Base-by-base conservation (phyloP, 1,284 basidiomycete species). In the Ganoderma sinense region DNA sequence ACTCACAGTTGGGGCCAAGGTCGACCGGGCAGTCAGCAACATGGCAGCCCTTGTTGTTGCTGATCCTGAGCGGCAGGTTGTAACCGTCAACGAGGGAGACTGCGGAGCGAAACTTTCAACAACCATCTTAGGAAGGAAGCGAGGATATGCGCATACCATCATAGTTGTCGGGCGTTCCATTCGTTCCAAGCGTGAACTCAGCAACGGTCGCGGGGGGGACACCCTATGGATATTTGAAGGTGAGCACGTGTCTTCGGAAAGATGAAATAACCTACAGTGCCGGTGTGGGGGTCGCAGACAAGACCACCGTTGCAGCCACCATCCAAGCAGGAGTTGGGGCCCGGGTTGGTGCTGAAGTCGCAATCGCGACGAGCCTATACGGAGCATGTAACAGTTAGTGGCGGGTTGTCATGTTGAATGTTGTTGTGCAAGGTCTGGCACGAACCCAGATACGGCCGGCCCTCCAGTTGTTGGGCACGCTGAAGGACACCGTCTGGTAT, bases 261-360 rank as follows among this genome's bases (percentile, higher is more conserved):
- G 11, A 31, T 26, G 74, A 60, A 60, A 39, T 26, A 31, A 66
- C 72, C 20, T 31, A 82, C 82, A 5, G 83, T 84, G 7, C 84
- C 84, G 48, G 79, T 80, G 62, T 74, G 68, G 11, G 78, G 70
- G 72, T 83, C 82, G 68, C 86, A 87, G 40, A 78, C 72, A 2
- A 88, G 79, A 48, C 86, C 87, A 48, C 87, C 84, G 71, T 83
- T 84, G 76, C 84, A 85, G 36, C 84, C 84, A 65, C 85, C 86
- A 63, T 81, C 79, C 4, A 81, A 69, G 72, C 86, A 87, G n/a
- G 81, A 80, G 66, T 79, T 83, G 1, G 84, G 81, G 20, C 83
- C 85, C 3, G 81, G 79, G 75, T 80, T 82, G 2, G 70, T 75
- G 71, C 72, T 67, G 68, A 87, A 87, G 72, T 86, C 76, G 71